phyloP scores from a whole-genome alignment of 148 eudicot species.

The Silene latifolia region DNA sequence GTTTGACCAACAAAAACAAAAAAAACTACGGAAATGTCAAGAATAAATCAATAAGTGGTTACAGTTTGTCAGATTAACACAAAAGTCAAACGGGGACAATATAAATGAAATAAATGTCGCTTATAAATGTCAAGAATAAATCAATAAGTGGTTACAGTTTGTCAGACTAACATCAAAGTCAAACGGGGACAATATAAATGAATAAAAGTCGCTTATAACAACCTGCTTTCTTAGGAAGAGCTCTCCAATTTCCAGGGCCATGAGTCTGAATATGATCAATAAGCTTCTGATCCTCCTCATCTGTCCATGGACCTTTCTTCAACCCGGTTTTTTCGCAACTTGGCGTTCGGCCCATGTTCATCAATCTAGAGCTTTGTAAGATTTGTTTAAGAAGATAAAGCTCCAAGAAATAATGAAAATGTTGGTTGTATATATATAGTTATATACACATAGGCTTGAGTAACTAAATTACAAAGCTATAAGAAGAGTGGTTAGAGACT shows the following conservation, averaged over 20 bases:
- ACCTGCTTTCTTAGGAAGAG: constrained; percentile 95
- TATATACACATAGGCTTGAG: too few species aligned
- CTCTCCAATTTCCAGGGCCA: constrained; percentile 91
- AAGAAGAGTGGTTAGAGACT: constrained; percentile 45
- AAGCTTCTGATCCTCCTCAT: constrained; percentile 85
- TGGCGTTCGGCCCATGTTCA: constrained; percentile 76
- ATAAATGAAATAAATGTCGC: too few species aligned
- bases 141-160: too few species aligned
- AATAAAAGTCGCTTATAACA: background rate
- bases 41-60: too few species aligned
- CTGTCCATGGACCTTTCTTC: constrained; percentile 93
- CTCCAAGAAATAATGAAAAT: background rate
- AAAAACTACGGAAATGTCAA: too few species aligned
- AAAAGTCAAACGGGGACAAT: too few species aligned
- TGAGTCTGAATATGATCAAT: constrained; percentile 62
- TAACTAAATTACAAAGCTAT: background rate
- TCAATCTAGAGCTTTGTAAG: background rate
- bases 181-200: background rate
- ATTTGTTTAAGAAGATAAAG: background rate
- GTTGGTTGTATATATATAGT: background rate
- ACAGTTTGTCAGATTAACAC: too few species aligned
- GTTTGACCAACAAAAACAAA: too few species aligned
- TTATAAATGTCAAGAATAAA: too few species aligned
- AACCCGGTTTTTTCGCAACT: constrained; percentile 86
- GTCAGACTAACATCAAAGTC: background rate